Evolutionary conservation across 768 basidiomycete species (phyloP).

Genomic region (Omphalotus guepiniiformis): DNA sequence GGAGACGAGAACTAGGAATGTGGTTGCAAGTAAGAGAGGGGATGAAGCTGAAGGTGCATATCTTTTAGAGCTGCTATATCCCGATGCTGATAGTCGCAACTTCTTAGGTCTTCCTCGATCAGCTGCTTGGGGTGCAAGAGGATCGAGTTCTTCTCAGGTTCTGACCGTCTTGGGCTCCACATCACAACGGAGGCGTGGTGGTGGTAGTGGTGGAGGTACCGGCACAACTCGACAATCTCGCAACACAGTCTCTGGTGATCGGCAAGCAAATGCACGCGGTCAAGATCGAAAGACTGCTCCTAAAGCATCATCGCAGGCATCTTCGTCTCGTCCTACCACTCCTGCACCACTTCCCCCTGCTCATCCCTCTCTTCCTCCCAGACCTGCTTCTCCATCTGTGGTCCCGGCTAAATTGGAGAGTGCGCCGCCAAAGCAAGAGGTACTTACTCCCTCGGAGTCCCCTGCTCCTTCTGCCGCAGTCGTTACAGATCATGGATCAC

Average conservation of each 20-base stretch:
- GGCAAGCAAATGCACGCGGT: slow-evolving; percentile 31
- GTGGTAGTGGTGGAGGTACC: slow-evolving; percentile 26
- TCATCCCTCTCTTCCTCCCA: slow-evolving; percentile 28
- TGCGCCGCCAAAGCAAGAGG: slow-evolving; percentile 11
- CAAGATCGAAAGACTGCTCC: slow-evolving; percentile 38
- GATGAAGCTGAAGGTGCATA: slow-evolving; percentile 54
- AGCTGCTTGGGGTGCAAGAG: slow-evolving; percentile 59
- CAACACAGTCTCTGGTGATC: slow-evolving; percentile 29
- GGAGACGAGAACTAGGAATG: slow-evolving; percentile 57
- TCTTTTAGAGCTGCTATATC: slow-evolving; percentile 9
- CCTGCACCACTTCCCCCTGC: slow-evolving; percentile 46
- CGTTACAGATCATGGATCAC: slow-evolving; percentile 48
- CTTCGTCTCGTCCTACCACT: slow-evolving; percentile 59
- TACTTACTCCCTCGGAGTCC: slow-evolving; percentile 27
- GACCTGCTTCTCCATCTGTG: slow-evolving; percentile 38
- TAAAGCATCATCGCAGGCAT: slow-evolving; percentile 45
- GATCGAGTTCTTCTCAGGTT: slow-evolving; percentile 18
- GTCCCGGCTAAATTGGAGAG: slow-evolving; percentile 40
- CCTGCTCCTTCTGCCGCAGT: slow-evolving; percentile 47
- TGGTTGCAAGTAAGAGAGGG: slow-evolving; percentile 47
- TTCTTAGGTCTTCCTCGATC: slow-evolving; percentile 59
- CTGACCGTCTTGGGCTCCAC: slow-evolving; percentile 15
- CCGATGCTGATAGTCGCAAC: slow-evolving; percentile 8
- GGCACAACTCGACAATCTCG: slow-evolving; percentile 44
- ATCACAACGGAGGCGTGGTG: slow-evolving; percentile 39